These are phyloP conservation scores for Primulina tabacum DNA, from an alignment of 257 asterid species.

Conservation along the genomic window DNA sequence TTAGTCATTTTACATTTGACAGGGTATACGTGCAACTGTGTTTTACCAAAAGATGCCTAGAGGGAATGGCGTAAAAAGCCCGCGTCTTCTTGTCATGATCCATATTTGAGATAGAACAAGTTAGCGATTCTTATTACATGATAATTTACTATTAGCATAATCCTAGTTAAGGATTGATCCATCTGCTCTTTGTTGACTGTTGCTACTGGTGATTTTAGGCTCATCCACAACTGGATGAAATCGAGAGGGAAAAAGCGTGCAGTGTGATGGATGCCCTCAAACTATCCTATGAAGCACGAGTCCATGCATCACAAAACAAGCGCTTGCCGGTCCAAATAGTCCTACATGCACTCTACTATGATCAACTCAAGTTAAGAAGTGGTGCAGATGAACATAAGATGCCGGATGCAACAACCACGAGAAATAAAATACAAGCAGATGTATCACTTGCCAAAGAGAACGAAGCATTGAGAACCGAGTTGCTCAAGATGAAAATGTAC, in stretches of 20 bases:
- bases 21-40: too few relatives aligned
- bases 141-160: neutral
- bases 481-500: constrained; percentile 85
- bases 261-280: constrained; percentile 90
- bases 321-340: constrained; percentile 89
- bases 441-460: constrained; percentile 70
- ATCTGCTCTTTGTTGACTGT: neutral
- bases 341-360: constrained; percentile 87
- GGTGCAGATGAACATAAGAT: constrained; percentile 45
- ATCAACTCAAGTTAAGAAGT: constrained; percentile 74
- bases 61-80: too few relatives aligned
- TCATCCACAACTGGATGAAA: constrained; percentile 83
- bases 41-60: too few relatives aligned
- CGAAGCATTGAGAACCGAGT: constrained; percentile 71
- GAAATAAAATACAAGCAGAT: constrained; percentile 69
- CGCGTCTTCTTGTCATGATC: too few relatives aligned
- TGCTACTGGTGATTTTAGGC: constrained; percentile 42
- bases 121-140: too few relatives aligned
- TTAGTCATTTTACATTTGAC: too few relatives aligned
- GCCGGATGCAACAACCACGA: constrained; percentile 50
- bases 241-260: constrained; percentile 88
- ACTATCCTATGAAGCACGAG: constrained; percentile 82
- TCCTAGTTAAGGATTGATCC: neutral
- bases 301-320: constrained; percentile 94
- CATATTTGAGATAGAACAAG: too few relatives aligned